A percentile compares a stretch with the other conserved stretches of the same genome.
phyloP scores from a whole-genome alignment of 306 rosid genomes.

The Prosopis cineraria region DNA sequence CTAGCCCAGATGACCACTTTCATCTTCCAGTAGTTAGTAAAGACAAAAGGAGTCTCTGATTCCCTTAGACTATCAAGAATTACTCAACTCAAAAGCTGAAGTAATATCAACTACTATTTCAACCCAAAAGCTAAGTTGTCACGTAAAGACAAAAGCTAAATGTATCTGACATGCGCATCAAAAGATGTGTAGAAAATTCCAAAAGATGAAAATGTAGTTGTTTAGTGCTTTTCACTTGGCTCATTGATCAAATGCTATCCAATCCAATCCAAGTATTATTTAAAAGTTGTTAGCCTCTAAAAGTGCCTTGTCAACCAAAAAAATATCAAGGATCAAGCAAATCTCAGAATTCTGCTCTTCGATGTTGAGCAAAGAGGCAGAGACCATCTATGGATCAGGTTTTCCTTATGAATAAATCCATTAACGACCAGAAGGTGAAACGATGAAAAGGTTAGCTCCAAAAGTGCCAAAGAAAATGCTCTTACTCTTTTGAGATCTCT shows the following conservation, averaged over 20 bases:
- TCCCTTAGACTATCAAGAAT: background rate
- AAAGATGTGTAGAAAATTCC: background rate
- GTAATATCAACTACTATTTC: background rate
- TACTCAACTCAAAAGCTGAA: background rate
- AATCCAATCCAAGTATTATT: background rate
- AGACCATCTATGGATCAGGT: background rate
- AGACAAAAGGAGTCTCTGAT: background rate
- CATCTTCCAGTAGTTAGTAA: background rate
- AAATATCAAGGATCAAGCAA: background rate
- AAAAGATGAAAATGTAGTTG: background rate
- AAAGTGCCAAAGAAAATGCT: background rate
- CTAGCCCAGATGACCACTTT: background rate
- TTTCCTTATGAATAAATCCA: background rate
- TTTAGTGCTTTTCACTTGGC: background rate
- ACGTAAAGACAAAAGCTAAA: background rate
- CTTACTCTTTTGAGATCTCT: background rate
- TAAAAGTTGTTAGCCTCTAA: background rate
- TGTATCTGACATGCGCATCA: background rate
- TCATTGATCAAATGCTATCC: background rate
- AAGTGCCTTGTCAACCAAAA: background rate
- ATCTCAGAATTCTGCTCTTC: background rate
- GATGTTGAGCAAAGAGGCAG: background rate
- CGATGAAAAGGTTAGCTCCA: background rate
- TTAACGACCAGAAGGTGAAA: background rate
- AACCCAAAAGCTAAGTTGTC: background rate